These are phyloP conservation scores for Dactylellina parvicollis DNA, from an alignment of 2,329 filamentous ascomycete genomes.

Conservation along the genomic window DNA sequence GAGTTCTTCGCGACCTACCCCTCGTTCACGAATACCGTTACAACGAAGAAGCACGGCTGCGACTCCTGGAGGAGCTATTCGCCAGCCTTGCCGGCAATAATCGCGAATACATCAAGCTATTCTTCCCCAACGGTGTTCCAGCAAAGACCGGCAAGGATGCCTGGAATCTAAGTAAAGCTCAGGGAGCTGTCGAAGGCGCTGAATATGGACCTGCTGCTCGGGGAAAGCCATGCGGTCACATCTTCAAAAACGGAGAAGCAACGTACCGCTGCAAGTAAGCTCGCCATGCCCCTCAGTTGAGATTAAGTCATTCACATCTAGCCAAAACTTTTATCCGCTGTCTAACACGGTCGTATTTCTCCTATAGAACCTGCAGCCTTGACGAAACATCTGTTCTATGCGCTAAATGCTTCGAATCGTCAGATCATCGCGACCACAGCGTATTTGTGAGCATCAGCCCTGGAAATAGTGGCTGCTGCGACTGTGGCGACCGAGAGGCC, in stretches of 20 bases:
- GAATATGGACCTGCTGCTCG: slow-evolving; percentile 93
- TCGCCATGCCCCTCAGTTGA: slow-evolving; percentile 4
- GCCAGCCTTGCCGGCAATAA: slow-evolving; percentile 82
- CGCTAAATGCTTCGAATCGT: slow-evolving; percentile 91
- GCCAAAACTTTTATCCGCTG: slow-evolving; percentile 1
- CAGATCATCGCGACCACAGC: slow-evolving; percentile 91
- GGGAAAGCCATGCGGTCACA: slow-evolving; percentile 95
- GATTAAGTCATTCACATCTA: not conserved
- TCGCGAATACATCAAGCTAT: slow-evolving; percentile 76
- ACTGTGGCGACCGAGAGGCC: slow-evolving; percentile 94
- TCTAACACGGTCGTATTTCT: slow-evolving; percentile 1
- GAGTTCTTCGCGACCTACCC: slow-evolving; percentile 76
- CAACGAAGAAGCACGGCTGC: slow-evolving; percentile 73
- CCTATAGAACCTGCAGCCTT: slow-evolving; percentile 76
- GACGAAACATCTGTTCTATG: slow-evolving; percentile 97
- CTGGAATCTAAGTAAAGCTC: slow-evolving; percentile 84
- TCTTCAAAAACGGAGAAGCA: slow-evolving; percentile 92
- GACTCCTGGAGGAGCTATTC: slow-evolving; percentile 83
- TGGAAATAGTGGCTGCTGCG: slow-evolving; percentile 94
- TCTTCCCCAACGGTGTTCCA: slow-evolving; percentile 82
- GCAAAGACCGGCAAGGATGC: slow-evolving; percentile 64
- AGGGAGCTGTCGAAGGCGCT: slow-evolving; percentile 90
- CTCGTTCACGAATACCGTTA: slow-evolving; percentile 78
- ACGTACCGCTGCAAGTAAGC: slow-evolving; percentile 82
- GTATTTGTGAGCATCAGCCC: slow-evolving; percentile 87